Base-by-base conservation (phyloP, 2,329 filamentous ascomycete species). In the Ceratocystis alfenasii region DNA sequence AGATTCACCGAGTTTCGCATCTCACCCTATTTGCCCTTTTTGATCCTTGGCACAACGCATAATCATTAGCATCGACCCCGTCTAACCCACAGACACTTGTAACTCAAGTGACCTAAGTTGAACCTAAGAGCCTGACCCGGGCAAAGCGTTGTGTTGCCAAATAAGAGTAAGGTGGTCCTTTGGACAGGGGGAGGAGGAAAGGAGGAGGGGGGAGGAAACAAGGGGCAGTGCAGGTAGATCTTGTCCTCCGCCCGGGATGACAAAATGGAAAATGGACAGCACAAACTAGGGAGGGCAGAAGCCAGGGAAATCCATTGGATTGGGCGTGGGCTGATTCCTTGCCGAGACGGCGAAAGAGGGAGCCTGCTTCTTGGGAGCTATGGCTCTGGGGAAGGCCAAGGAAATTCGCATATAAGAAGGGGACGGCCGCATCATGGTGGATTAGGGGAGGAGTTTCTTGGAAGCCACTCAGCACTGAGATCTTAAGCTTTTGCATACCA, bases 221-320 rank as follows among this genome's bases (percentile, higher is more conserved):
- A 59, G 53, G 53, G 53, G 53, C 53, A 59, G 53, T 59, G 53
- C 53, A 59, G 53, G 36, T 30, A 59, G 53, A 59, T 59, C 53
- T 59, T 59, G 12, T 30, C 12, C 12, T 17, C 17, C 53, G 12
- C 17, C 53, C 48, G 48, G 22, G 48, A 25, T 25, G 48, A 53
- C 20, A 25, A 53, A 25, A 53, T 41, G 36, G 20, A 53, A 53
- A 25, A 59, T 59, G 53, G 28, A 17, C 53, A 5, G 12, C 20
- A 48, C 45, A 48, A 53, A 17, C 53, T 7, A 59, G 53, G 53
- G 53, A 57, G 53, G 36, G 36, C 36, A 36, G 28, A 17, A 59
- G 28, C 12, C 25, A 30, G 17, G 22, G 22, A 30, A 30, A 59
- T 25, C 53, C 36, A 41, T 41, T 41, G 36, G 36, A 36, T 33